These are phyloP conservation scores for Fusarium sp. DNA, from an alignment of 2,329 filamentous ascomycete genomes.

Conservation along the genomic window DNA sequence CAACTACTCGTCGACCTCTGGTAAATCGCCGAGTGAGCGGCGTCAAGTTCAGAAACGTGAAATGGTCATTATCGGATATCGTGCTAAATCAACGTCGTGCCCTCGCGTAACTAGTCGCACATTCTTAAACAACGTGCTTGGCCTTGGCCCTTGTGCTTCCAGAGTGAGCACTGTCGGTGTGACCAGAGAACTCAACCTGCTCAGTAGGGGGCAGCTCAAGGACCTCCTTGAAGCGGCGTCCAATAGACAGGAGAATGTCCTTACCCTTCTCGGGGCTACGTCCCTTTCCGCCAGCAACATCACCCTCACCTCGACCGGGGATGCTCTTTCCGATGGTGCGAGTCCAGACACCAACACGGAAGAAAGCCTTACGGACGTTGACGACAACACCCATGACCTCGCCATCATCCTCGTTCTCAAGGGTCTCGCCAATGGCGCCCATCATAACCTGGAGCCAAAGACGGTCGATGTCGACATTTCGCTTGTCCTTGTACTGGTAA, in stretches of 20 bases:
- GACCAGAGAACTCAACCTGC: conserved; percentile 92
- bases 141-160: conserved; percentile 96
- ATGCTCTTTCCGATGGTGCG: conserved; percentile 89
- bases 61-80: conserved; percentile 44
- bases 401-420: conserved; percentile 92
- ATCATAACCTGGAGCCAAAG: conserved; percentile 98
- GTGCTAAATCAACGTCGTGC: conserved; percentile 43
- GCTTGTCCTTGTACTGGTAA: conserved; percentile 97
- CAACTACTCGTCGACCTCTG: conserved; percentile 22
- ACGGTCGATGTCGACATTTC: conserved; percentile 88
- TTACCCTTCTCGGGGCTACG: conserved; percentile 83
- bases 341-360: conserved; percentile 97
- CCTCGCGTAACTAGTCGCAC: conserved; percentile 22
- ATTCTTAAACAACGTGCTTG: conserved; percentile 82
- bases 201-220: conserved; percentile 82
- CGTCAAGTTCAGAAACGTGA: conserved; percentile 36
- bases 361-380: conserved; percentile 98
- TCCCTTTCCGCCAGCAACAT: conserved; percentile 80
- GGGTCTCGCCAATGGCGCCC: conserved; percentile 94
- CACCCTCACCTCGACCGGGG: conserved; percentile 77
- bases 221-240: conserved; percentile 91
- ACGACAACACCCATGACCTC: conserved; percentile 99
- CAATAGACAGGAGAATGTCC: conserved; percentile 85
- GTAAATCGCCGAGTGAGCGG: conserved; percentile 26
- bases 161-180: conserved; percentile 91